phyloP scores from a whole-genome alignment of 2,329 filamentous ascomycete species.

The Colletotrichum chlorophyti region DNA sequence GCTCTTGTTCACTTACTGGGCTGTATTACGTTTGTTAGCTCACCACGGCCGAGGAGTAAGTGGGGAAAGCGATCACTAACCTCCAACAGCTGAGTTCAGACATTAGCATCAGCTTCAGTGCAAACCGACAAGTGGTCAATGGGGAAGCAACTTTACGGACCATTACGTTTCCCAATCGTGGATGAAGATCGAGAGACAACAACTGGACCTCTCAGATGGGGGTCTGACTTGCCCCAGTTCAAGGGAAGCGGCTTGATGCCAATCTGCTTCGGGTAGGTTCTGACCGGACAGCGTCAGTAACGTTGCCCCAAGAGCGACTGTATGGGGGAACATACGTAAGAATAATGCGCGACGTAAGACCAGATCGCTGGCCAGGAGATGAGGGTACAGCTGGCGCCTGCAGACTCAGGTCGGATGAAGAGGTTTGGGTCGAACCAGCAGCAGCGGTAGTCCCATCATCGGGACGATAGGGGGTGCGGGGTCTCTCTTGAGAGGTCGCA shows the following conservation, averaged over 20 bases:
- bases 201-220: slow-evolving; percentile 80
- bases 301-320: neutral
- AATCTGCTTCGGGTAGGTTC: slow-evolving; percentile 91
- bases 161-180: slow-evolving; percentile 83
- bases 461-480: slow-evolving; percentile 27
- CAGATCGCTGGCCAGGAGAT: slow-evolving; percentile 46
- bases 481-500: neutral
- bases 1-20: slow-evolving; percentile 40
- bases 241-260: slow-evolving; percentile 91
- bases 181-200: slow-evolving; percentile 80
- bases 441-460: neutral
- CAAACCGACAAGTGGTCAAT: slow-evolving; percentile 28
- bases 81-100: slow-evolving; percentile 60
- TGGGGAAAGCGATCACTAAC: slow-evolving; percentile 44
- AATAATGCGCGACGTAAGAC: slow-evolving; percentile 61
- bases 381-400: slow-evolving; percentile 34
- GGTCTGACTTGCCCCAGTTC: slow-evolving; percentile 84
- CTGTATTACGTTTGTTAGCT: slow-evolving; percentile 38
- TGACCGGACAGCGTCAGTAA: slow-evolving; percentile 32
- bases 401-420: slow-evolving; percentile 21
- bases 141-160: slow-evolving; percentile 50
- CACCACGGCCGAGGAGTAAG: neutral
- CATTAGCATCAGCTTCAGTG: neutral
- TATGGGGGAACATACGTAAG: slow-evolving; percentile 50
- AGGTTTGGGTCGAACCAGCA: neutral